These are phyloP conservation scores for Butyriboletus appendiculatus DNA, from an alignment of 1,284 basidiomycete genomes.

Conservation along the genomic window DNA sequence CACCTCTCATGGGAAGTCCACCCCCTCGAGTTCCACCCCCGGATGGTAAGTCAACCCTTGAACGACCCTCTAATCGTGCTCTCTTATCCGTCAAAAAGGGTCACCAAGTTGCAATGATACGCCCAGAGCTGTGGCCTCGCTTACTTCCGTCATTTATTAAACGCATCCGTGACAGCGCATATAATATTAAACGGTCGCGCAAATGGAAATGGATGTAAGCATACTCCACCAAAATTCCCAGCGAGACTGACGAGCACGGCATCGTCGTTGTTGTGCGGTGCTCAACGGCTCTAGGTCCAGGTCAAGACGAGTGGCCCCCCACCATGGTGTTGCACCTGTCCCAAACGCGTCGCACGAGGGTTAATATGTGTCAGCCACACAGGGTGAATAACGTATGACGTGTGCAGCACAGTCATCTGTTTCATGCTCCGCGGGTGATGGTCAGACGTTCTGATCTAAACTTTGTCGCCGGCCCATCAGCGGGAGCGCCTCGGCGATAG, in stretches of 20 bases:
- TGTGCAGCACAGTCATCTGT: not conserved
- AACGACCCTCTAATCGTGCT: not conserved
- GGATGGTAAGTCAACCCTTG: not conserved
- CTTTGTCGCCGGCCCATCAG: not conserved
- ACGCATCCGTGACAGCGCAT: slow-evolving; percentile 1
- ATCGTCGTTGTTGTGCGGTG: too few species aligned
- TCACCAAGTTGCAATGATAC: not conserved
- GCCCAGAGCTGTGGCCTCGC: not conserved
- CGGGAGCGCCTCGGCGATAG: slow-evolving; percentile 1
- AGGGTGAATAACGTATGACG: slow-evolving; percentile 4
- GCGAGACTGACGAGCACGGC: not conserved
- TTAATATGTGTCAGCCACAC: slow-evolving; percentile 9
- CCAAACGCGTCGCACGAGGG: not conserved
- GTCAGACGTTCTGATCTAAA: not conserved
- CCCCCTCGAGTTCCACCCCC: not conserved
- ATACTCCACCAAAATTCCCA: slow-evolving; percentile 1
- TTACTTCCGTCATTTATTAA: slow-evolving; percentile 15
- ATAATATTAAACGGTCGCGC: not conserved
- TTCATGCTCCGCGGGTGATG: not conserved
- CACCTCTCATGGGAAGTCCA: not conserved
- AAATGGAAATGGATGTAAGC: not conserved
- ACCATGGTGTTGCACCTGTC: not conserved
- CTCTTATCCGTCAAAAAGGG: not conserved
- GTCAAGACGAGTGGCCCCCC: too few species aligned
- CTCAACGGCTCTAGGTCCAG: too few species aligned